Percentiles rank a stretch among this genome's conserved stretches.
Evolutionary conservation across 2,329 filamentous ascomycete genomes (phyloP).

Genomic region (Cadophora gregata): DNA sequence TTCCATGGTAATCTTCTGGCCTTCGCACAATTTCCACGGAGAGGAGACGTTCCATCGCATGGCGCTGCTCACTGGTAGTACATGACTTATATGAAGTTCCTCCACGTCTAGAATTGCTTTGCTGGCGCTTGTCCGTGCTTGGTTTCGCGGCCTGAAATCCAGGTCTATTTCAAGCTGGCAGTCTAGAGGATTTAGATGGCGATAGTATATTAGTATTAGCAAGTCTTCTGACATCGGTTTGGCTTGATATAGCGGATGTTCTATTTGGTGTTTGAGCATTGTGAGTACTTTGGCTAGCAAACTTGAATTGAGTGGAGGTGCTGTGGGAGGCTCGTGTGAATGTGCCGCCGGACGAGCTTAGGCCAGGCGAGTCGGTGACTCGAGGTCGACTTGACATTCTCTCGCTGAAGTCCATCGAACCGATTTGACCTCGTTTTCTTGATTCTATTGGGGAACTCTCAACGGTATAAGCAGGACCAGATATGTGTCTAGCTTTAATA

Average conservation of each 20-base stretch:
- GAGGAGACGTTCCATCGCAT: not conserved
- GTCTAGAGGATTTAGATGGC: not conserved
- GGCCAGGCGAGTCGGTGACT: not conserved
- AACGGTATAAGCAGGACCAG: not conserved
- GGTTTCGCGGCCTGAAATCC: not conserved
- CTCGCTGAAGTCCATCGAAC: constrained; percentile 1
- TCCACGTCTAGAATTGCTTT: not conserved
- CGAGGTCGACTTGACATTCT: not conserved
- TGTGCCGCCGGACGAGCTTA: not conserved
- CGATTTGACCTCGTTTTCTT: not conserved
- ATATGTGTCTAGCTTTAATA: not conserved
- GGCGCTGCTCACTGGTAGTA: not conserved
- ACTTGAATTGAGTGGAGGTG: too few species aligned
- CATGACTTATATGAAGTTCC: not conserved
- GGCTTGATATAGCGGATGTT: not conserved
- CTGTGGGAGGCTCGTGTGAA: not conserved
- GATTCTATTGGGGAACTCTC: not conserved
- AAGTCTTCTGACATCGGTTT: not conserved
- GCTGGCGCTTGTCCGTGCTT: not conserved
- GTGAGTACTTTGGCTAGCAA: not conserved
- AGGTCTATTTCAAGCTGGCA: not conserved
- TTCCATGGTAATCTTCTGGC: not conserved
- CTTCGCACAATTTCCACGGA: not conserved
- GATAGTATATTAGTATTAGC: not conserved
- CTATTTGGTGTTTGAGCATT: not conserved